Percentiles rank a stretch among this genome's conserved stretches.
Evolutionary conservation across 208 protist species (phyloP).

Genomic region (Phytomonas sp.): DNA sequence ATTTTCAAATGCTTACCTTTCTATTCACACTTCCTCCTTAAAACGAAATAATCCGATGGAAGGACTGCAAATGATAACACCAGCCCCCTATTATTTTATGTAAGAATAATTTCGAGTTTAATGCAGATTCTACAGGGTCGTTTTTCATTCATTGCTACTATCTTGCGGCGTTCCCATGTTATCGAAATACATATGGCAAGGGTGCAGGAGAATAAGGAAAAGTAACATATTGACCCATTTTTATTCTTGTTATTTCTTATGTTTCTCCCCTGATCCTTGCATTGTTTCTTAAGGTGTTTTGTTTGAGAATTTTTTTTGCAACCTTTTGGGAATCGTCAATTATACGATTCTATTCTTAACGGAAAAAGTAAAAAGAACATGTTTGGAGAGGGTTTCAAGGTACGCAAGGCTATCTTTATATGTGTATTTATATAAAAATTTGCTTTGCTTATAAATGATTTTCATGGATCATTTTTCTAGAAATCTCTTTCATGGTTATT

Average conservation of each 20-base stretch:
- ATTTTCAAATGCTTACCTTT: not conserved
- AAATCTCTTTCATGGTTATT: conserved; percentile 1
- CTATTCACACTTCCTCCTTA: not conserved
- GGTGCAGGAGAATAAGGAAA: not conserved
- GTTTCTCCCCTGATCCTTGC: conserved; percentile 5
- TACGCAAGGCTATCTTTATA: not conserved
- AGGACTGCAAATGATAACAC: not conserved
- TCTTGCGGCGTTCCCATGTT: not conserved
- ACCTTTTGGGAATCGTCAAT: conserved; percentile 2
- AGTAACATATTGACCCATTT: not conserved
- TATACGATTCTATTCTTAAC: conserved; percentile 1
- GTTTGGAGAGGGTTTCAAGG: not conserved
- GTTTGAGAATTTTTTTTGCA: conserved; percentile 10
- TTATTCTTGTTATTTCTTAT: conserved; percentile 7
- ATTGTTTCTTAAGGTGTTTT: conserved; percentile 15
- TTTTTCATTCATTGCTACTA: not conserved
- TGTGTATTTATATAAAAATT: conserved; percentile 10
- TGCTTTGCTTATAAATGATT: not conserved
- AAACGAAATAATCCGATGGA: not conserved
- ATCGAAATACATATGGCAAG: not conserved
- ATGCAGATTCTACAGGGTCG: not conserved
- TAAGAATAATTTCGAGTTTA: not conserved
- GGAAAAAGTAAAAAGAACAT: not conserved
- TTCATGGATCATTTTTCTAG: conserved; percentile 4
- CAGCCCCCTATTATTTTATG: not conserved